phyloP scores from a whole-genome alignment of 2,329 filamentous ascomycete species.

The Cladobotryum protrusum region DNA sequence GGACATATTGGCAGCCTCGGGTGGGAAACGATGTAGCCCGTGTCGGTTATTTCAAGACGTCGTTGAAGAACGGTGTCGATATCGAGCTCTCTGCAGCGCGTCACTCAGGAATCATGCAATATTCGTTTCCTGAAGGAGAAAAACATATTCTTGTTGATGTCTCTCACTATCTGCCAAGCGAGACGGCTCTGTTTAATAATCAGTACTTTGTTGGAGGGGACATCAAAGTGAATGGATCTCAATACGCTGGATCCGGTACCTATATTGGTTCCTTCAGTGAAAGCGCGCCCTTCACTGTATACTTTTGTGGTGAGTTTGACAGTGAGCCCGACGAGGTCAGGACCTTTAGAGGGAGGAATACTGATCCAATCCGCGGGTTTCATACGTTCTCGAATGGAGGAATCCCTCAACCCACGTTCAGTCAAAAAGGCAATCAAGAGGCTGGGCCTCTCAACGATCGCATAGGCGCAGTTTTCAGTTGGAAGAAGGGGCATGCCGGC shows the following conservation, averaged over 20 bases:
- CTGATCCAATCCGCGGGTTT: too few relatives aligned
- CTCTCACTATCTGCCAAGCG: constrained; percentile 41
- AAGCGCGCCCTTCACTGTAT: too few relatives aligned
- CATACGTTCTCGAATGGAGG: too few relatives aligned
- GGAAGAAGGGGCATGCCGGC: too few relatives aligned
- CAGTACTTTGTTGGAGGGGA: constrained; percentile 37
- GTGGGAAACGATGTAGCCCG: constrained; percentile 34
- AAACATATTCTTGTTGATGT: constrained; percentile 40
- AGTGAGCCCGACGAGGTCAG: too few relatives aligned
- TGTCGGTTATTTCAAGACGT: constrained; percentile 49
- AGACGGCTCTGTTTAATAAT: constrained; percentile 25
- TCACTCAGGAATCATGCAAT: constrained; percentile 47
- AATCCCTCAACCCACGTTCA: too few relatives aligned
- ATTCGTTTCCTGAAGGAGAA: constrained; percentile 38
- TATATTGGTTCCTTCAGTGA: too few relatives aligned
- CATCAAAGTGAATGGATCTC: constrained; percentile 25
- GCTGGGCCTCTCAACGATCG: constrained; percentile 42
- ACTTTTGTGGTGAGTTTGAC: too few relatives aligned
- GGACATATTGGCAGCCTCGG: constrained; percentile 39
- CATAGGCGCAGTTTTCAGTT: constrained; percentile 34
- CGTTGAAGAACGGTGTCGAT: constrained; percentile 41
- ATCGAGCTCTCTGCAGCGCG: constrained; percentile 43
- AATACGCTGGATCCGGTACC: too few relatives aligned
- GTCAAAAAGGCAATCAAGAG: constrained; percentile 32
- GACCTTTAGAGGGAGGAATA: too few relatives aligned